These are phyloP conservation scores for Acrocalymma vagum DNA, from an alignment of 2,329 filamentous ascomycete genomes.

Conservation along the genomic window DNA sequence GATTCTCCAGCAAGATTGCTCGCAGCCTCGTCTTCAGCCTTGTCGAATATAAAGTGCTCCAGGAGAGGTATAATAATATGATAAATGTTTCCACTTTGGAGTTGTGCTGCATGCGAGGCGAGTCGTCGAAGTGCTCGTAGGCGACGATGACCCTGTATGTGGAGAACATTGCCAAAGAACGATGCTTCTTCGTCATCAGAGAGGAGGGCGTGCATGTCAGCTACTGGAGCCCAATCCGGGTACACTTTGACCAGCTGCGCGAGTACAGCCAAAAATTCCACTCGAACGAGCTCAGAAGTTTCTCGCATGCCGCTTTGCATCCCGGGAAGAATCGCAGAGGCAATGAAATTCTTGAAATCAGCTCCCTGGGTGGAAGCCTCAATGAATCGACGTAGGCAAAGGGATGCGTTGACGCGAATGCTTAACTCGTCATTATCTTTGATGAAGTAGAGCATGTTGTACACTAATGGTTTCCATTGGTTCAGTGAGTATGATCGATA, in stretches of 20 bases:
- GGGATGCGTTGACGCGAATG: constrained; percentile 83
- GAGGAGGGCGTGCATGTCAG: constrained; percentile 77
- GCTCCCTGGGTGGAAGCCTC: constrained; percentile 61
- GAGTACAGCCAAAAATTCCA: constrained; percentile 82
- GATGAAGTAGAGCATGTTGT: constrained; percentile 90
- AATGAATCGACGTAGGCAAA: constrained; percentile 80
- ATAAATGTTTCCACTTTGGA: constrained; percentile 80
- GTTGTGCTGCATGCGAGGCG: constrained; percentile 71
- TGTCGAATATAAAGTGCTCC: constrained; percentile 92
- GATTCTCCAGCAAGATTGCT: constrained; percentile 89
- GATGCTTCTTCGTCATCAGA: constrained; percentile 78
- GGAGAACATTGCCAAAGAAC: constrained; percentile 93
- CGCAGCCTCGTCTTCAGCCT: constrained; percentile 76
- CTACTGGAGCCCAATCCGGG: constrained; percentile 73
- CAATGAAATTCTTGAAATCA: constrained; percentile 67
- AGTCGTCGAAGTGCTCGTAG: constrained; percentile 83
- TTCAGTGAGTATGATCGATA: constrained; percentile 68
- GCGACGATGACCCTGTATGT: constrained; percentile 87
- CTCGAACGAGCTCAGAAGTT: constrained; percentile 81
- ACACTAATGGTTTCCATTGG: constrained; percentile 88
- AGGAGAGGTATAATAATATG: constrained; percentile 90
- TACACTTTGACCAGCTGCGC: constrained; percentile 79
- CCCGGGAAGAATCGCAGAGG: constrained; percentile 73
- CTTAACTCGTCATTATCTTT: constrained; percentile 88
- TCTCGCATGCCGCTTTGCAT: constrained; percentile 80